Evolutionary conservation across 2,329 filamentous ascomycete genomes (phyloP), one percentile per base, ranked within the genome.

Genomic region (Exophiala alcalophila): DNA sequence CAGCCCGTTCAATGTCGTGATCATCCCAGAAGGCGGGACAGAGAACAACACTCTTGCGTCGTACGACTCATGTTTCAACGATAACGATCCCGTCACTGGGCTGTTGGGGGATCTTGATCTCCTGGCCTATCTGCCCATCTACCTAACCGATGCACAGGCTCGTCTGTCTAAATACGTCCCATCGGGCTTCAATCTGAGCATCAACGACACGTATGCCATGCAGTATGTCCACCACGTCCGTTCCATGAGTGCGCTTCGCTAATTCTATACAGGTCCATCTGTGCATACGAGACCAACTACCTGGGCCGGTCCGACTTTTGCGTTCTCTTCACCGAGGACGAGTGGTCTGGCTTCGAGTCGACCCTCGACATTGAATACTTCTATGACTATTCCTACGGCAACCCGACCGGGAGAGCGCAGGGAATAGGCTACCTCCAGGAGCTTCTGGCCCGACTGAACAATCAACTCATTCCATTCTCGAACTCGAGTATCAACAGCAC

Each of bases 261-360:
- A 40, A 46, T 49, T 62, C 61, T 15, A 62, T 66, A 61, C 63
- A 52, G 44, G 29, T 76, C 67, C 49, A 65, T 76, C 37, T 80
- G 76, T 50, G 70, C 72, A 2, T 79, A 78, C 52, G 76, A 79
- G 56, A 63, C 61, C 32, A 69, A 62, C 25, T 74, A 69, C 49
- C 65, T 77, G 11, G 71, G 72, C 14, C 59, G 58, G 42, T 76
- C 70, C 3, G 65, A 70, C 21, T 78, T 77, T 59, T 78, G 75
- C 60, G 51, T 56, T 14, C 65, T 77, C 18, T 78, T 78, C 60
- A 77, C 74, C 1, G 63, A 67, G 30, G 67, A 73, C 34, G 75
- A 78, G 55, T 78, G 74, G 75, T 59, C 64, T 14, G 72, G 71
- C 12, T 78, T 74, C 53, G 74, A 75, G 43, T 70, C 71, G 47